Percentiles rank a stretch among this genome's conserved stretches.
Evolutionary conservation across 108 stramenopile species (phyloP).

Genomic region (Phaeodactylum tricornutum): DNA sequence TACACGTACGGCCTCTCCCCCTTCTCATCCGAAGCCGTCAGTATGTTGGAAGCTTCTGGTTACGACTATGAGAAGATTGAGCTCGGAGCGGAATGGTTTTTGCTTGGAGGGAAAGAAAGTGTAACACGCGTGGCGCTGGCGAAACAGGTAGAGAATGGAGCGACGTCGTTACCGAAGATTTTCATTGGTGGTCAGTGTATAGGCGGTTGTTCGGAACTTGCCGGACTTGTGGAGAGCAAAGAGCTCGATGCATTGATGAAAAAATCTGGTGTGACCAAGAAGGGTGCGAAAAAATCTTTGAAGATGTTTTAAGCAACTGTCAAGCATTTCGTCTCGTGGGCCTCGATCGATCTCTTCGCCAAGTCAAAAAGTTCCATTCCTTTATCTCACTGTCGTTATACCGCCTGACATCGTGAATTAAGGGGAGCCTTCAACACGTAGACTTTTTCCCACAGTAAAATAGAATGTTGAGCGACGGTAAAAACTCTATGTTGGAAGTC

Average conservation of each 20-base stretch:
- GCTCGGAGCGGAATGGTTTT: conserved; percentile 64
- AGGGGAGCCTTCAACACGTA: too few species aligned
- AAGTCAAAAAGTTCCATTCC: too few species aligned
- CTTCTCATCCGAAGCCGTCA: conserved; percentile 49
- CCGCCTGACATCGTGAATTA: too few species aligned
- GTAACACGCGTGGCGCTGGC: conserved; percentile 43
- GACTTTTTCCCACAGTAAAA: too few species aligned
- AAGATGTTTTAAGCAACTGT: too few species aligned
- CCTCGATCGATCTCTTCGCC: too few species aligned
- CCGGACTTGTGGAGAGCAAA: conserved; percentile 27
- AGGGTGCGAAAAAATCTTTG: too few species aligned
- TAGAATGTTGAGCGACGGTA: too few species aligned
- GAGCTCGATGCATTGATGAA: conserved; percentile 30
- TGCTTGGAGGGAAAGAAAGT: conserved; percentile 41
- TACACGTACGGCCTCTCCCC: conserved; percentile 64
- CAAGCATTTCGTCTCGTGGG: too few species aligned
- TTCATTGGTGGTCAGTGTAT: conserved; percentile 60
- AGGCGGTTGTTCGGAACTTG: conserved; percentile 53
- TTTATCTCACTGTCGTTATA: too few species aligned
- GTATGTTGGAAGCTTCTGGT: conserved; percentile 39
- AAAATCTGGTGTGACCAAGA: conserved; percentile 11
- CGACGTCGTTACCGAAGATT: conserved; percentile 51
- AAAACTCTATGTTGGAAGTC: too few species aligned
- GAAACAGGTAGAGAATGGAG: conserved; percentile 32
- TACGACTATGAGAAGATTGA: conserved; percentile 44